Evolutionary conservation across 2,329 filamentous ascomycete genomes (phyloP), one percentile per base, ranked within the genome.

Genomic region (Cercospora canescens): DNA sequence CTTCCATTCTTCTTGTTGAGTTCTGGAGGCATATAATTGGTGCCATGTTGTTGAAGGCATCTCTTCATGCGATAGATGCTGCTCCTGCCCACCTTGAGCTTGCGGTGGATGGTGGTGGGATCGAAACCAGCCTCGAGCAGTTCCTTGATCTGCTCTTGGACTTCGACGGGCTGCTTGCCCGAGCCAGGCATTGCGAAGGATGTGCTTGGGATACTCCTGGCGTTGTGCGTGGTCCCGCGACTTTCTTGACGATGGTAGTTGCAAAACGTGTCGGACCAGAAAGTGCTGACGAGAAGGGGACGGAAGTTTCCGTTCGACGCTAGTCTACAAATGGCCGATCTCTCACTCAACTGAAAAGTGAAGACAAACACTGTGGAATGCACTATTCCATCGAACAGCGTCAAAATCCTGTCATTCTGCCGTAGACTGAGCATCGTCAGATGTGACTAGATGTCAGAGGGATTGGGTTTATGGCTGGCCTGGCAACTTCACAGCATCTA

Each of bases 21-120:
- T 69, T 75, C 75, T 6, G 67, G 54, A 9, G 74, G 74, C 69
- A 75, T 75, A 57, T 76, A 76, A 21, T 74, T 74, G 16, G 74
- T 75, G 35, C 75, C 75, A 70, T 77, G 73, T 52, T 74, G 71
- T 54, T 75, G 69, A 14, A 77, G 66, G 61, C 74, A 73, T 67
- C 75, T 69, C 64, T 76, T 76, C 75, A 77, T 77, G 70, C 75
- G 75, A 70, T 77, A 76, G 61, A 77, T 75, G 30, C 68, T 71
- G 65, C 72, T 75, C 18, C 74, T 58, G 34, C 75, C 74, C 30
- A 76, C 75, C 56, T 77, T 76, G 54, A 77, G 69, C 21, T 71
- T 69, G 9, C 73, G 68, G 54, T 77, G 75, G 39, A 77, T 77
- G 21, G 74, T 76, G 30, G 75, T 77, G 30, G 73, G 74, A 62